Percentiles rank a stretch among this genome's conserved stretches.
Evolutionary conservation across 2,329 filamentous ascomycete genomes (phyloP).

Genomic region (Phialophora expanda): DNA sequence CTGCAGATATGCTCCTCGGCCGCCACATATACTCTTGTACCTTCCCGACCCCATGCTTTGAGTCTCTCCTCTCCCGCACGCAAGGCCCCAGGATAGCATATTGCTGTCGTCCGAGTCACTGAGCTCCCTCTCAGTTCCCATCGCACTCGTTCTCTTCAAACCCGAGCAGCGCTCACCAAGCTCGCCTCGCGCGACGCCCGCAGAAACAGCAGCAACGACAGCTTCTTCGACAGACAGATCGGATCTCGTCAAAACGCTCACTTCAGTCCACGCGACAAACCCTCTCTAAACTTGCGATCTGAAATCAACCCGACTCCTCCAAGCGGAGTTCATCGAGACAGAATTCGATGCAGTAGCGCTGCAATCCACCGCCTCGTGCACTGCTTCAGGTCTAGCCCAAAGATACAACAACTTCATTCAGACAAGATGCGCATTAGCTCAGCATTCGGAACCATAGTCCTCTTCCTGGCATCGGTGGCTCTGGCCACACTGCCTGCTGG

Average conservation of each 20-base stretch:
- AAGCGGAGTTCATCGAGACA: neutral
- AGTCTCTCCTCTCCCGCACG: conserved; percentile 33
- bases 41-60: conserved; percentile 30
- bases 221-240: neutral
- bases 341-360: conserved; percentile 7
- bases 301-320: neutral
- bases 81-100: conserved; percentile 27
- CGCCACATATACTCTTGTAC: conserved; percentile 33
- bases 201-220: conserved; percentile 5
- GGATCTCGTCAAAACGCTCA: conserved; percentile 13
- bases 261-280: conserved; percentile 4
- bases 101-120: conserved; percentile 35
- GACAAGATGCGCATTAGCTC: conserved; percentile 34
- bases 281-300: neutral
- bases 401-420: conserved; percentile 4
- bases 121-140: conserved; percentile 36
- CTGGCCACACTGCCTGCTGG: conserved; percentile 23
- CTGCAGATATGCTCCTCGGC: conserved; percentile 20
- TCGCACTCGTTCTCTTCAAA: conserved; percentile 19
- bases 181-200: conserved; percentile 23
- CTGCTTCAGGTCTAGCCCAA: neutral
- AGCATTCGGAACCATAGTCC: conserved; percentile 25
- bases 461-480: conserved; percentile 25
- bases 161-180: conserved; percentile 29
- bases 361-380: neutral